phyloP scores from a whole-genome alignment of 2,329 filamentous ascomycete genomes.

The Tolypocladium pustulatum region DNA sequence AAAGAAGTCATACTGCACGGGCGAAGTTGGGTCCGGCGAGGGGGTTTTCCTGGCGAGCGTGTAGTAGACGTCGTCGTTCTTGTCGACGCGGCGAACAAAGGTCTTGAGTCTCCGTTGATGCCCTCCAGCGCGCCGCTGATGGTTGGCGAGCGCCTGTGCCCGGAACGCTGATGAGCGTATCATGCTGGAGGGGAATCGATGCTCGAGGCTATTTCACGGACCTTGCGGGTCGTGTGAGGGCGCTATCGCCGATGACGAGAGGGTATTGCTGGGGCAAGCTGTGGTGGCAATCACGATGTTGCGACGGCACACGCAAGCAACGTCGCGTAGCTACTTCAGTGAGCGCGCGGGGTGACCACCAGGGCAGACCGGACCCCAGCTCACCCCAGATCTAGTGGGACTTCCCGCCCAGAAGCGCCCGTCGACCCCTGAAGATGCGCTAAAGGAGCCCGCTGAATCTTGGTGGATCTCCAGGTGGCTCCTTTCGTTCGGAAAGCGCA shows the following conservation, averaged over 20 bases:
- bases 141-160: slow-evolving; percentile 4
- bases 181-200: slow-evolving; percentile 3
- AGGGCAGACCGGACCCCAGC: not conserved
- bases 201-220: not conserved
- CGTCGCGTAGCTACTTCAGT: not conserved
- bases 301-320: not conserved
- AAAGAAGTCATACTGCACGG: slow-evolving; percentile 19
- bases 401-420: slow-evolving; percentile 1
- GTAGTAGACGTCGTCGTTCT: slow-evolving; percentile 16
- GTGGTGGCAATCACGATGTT: not conserved
- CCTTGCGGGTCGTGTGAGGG: not conserved
- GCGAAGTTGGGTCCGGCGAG: slow-evolving; percentile 3
- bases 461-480: not conserved
- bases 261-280: not conserved
- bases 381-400: slow-evolving; percentile 3
- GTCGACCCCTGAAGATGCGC: not conserved
- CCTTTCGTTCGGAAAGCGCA: slow-evolving; percentile 3
- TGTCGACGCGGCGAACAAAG: slow-evolving; percentile 12
- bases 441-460: not conserved
- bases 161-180: slow-evolving; percentile 6
- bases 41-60: slow-evolving; percentile 10
- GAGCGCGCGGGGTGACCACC: not conserved
- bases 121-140: not conserved
- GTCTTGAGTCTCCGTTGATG: slow-evolving; percentile 9
- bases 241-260: not conserved